Base-by-base conservation (phyloP, 140 eudicot genomes). In the Stevia rebaudiana region DNA sequence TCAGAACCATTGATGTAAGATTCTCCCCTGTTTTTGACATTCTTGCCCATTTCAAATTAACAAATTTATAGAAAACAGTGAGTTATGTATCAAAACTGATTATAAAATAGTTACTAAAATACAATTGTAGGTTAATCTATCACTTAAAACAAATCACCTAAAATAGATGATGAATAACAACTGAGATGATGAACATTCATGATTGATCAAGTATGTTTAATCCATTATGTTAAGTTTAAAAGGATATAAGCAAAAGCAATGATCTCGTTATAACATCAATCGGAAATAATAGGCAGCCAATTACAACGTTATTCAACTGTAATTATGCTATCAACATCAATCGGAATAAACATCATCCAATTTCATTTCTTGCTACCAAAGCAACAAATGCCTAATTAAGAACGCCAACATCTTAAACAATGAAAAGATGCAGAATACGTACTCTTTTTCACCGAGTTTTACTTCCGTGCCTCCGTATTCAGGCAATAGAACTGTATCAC, bases 391-490 rank as follows among this genome's bases (percentile, higher is more conserved):
- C 11, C 39, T 43, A 18, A 31, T 28, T 28, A 16, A 10, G 3
- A 5, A 42, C 4, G 5, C 8, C 41, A 3, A 42, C 17, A 42
- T 42, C 7, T 36, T 4, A 36, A 42, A 42, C 6, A 42, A 8
- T 0, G 41, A 17, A 69, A 8, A 13, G 28, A 25, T 6, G 11
- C 11, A 31, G 2, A 42, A 62, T 7, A 57, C 90, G 28, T 65
- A 86, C 97, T 90, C 88, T 78, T 90, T 90, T 25, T 90, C 97
- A 33, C 85, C 97, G 52, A 90, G 87, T 70, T 86, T 86, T 1
- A 90, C 90, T 73, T 84, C 73, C 35, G 84, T 84, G 22, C 97
- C 97, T 19, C 95, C 97, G 35, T 86, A 90, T 21, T 90, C 97
- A 22, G 97, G 95, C 81, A 90, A 79, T 11, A 90, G 80, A 39